A percentile compares a stretch with the other conserved stretches of the same genome.
phyloP scores from a whole-genome alignment of 768 basidiomycete species.

The Psilocybe azurescens region DNA sequence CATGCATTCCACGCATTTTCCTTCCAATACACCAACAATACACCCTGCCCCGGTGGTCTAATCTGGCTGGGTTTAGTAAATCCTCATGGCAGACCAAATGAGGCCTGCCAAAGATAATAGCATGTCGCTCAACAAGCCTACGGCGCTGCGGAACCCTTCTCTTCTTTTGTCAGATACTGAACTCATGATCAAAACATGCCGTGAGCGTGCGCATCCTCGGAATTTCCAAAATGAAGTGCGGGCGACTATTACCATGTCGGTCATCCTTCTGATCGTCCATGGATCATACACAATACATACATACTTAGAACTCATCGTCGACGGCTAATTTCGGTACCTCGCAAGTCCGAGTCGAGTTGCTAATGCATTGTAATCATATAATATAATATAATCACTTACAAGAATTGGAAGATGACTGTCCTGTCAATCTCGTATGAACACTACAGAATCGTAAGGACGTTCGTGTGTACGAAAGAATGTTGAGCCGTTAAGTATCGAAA shows the following conservation, averaged over 20 bases:
- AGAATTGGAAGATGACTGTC: neutral
- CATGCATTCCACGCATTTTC: conserved; percentile 9
- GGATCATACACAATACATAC: neutral
- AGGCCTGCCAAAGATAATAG: neutral
- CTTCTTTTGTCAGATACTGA: no score
- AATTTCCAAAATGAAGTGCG: neutral
- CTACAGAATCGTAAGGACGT: neutral
- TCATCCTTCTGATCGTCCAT: neutral
- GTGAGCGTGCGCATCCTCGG: neutral
- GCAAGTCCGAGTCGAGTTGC: conserved; percentile 3
- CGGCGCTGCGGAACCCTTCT: no score
- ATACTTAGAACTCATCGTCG: conserved; percentile 2
- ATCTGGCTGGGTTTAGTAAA: neutral
- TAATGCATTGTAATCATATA: neutral
- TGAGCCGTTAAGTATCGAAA: neutral
- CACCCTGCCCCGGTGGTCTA: conserved; percentile 13
- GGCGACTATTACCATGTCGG: neutral
- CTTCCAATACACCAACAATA: neutral
- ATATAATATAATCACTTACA: neutral
- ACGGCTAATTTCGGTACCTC: conserved; percentile 3
- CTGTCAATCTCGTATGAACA: conserved; percentile 4
- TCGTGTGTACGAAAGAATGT: neutral
- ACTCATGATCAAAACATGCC: neutral
- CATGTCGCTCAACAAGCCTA: neutral
- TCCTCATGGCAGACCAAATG: conserved; percentile 8